A percentile compares a stretch with the other conserved stretches of the same genome.
phyloP scores from a whole-genome alignment of 805 yeast genomes.

The Kluyveromyces starmeri region DNA sequence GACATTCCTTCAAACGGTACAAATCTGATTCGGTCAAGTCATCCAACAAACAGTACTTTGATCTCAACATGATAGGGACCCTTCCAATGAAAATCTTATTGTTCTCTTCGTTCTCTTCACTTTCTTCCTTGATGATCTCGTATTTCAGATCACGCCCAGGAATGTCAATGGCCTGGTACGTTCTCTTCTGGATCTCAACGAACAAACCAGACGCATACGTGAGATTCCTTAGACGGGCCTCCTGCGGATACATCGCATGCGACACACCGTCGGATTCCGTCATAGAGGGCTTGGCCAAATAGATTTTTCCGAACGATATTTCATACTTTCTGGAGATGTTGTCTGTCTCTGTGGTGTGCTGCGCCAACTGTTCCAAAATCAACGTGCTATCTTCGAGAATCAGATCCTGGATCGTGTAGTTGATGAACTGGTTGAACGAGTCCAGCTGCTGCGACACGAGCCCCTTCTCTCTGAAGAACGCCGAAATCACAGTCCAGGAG shows the following conservation, averaged over 20 bases:
- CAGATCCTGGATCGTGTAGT: conserved; percentile 91
- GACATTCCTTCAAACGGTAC: conserved; percentile 95
- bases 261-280: conserved; percentile 99
- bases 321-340: conserved; percentile 88
- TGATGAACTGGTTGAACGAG: conserved; percentile 96
- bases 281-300: conserved; percentile 93
- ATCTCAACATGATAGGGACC: conserved; percentile 95
- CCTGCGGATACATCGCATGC: conserved; percentile 97
- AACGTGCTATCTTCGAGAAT: conserved; percentile 92
- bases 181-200: conserved; percentile 90
- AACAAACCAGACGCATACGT: conserved; percentile 95
- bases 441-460: conserved; percentile 96
- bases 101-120: conserved; percentile 59
- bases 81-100: conserved; percentile 88
- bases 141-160: conserved; percentile 51
- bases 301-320: conserved; percentile 95
- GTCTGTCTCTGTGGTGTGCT: conserved; percentile 86
- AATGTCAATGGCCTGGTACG: conserved; percentile 74
- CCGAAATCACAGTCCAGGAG: conserved; percentile 97
- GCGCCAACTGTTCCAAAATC: conserved; percentile 96
- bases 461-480: conserved; percentile 94
- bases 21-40: conserved; percentile 88
- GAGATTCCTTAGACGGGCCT: conserved; percentile 90
- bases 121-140: conserved; percentile 40
- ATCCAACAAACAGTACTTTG: conserved; percentile 88